A percentile compares a stretch with the other conserved stretches of the same genome.
Conservation (phyloP, 139 green algal species). For the Klebsormidium nitens region DNA sequence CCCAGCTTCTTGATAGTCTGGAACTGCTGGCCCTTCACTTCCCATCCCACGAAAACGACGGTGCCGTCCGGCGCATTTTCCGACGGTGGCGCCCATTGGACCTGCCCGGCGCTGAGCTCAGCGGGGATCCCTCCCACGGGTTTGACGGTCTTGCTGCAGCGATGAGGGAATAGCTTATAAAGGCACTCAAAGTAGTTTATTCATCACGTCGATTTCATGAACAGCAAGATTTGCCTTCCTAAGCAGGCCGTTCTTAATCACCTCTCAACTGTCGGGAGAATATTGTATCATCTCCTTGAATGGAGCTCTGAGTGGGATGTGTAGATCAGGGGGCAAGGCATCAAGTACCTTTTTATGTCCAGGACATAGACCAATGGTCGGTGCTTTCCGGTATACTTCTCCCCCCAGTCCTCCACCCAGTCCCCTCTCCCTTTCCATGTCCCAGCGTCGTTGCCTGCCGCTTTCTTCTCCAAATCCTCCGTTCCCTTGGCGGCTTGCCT, state of each 20-base stretch:
- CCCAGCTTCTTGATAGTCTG: conserved; percentile 56
- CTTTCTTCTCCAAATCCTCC: not conserved
- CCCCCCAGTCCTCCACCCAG: conserved; percentile 80
- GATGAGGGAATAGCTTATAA: not conserved
- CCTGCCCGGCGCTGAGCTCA: conserved; percentile 57
- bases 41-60: conserved; percentile 65
- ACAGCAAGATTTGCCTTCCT: too few relatives aligned
- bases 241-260: too few relatives aligned
- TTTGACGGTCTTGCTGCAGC: conserved; percentile 28
- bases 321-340: too few relatives aligned
- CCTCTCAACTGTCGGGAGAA: too few relatives aligned
- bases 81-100: conserved; percentile 54
- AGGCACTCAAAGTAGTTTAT: too few relatives aligned
- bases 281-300: too few relatives aligned
- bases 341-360: conserved; percentile 24
- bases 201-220: too few relatives aligned
- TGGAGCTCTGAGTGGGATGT: too few relatives aligned
- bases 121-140: conserved; percentile 42
- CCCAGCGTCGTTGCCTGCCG: conserved; percentile 11
- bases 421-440: conserved; percentile 63
- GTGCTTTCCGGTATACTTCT: conserved; percentile 65
- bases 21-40: conserved; percentile 57
- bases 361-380: conserved; percentile 35
- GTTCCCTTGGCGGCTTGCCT: not conserved
- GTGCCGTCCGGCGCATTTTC: not conserved